These are phyloP conservation scores for Boechera divaricarpa DNA, from an alignment of 345 rosid species.

Conservation along the genomic window DNA sequence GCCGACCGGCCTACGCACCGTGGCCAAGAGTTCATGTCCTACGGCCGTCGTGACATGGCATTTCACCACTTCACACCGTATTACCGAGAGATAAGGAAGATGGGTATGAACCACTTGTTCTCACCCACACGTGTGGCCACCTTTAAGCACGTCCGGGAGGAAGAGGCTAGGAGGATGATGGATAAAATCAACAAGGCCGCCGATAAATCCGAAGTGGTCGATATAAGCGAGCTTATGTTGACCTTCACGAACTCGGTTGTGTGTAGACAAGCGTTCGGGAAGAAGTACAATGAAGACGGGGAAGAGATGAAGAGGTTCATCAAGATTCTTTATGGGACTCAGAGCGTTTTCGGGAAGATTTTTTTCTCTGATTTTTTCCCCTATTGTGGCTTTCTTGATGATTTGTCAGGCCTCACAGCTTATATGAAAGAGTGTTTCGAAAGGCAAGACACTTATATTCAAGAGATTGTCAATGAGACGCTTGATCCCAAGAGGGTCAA, in stretches of 20 bases:
- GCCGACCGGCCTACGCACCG: slow-evolving; percentile 41
- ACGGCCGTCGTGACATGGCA: slow-evolving; percentile 47
- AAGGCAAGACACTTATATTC: slow-evolving; percentile 42
- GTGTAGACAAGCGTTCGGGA: slow-evolving; percentile 51
- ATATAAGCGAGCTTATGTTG: slow-evolving; percentile 46
- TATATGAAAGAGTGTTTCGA: slow-evolving; percentile 41
- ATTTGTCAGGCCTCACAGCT: slow-evolving; percentile 32
- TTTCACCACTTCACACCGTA: slow-evolving; percentile 41
- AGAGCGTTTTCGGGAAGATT: slow-evolving; percentile 36
- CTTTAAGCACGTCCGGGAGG: slow-evolving; percentile 46
- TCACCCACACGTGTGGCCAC: slow-evolving; percentile 43
- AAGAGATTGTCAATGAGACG: slow-evolving; percentile 43
- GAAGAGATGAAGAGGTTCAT: slow-evolving; percentile 47
- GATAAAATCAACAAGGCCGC: slow-evolving; percentile 36
- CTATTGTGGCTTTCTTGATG: slow-evolving; percentile 38
- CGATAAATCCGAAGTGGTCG: slow-evolving; percentile 1
- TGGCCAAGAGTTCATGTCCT: slow-evolving; percentile 39
- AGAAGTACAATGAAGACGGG: slow-evolving; percentile 48
- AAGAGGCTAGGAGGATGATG: slow-evolving; percentile 44
- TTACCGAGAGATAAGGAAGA: slow-evolving; percentile 46
- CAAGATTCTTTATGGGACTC: slow-evolving; percentile 41
- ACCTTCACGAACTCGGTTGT: slow-evolving; percentile 44
- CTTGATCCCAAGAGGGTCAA: slow-evolving; percentile 44
- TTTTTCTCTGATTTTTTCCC: slow-evolving; percentile 51
- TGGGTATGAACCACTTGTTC: slow-evolving; percentile 46